Conservation (phyloP, 208 protist species). For the Kentomonas sorsogonicus region DNA sequence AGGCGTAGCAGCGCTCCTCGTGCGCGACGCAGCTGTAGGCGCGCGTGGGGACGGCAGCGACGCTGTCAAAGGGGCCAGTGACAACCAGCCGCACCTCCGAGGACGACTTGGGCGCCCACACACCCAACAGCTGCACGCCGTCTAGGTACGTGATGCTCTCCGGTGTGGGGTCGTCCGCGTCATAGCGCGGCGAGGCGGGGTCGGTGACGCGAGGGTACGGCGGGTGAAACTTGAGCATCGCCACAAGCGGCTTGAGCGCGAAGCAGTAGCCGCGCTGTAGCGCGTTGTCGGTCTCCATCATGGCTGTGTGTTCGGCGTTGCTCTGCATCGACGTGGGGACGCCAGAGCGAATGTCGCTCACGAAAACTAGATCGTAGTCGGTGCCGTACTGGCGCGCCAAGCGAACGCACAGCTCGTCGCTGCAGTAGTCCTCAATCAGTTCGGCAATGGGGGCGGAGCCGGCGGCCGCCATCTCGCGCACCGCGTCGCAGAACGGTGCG, state of each 20-base stretch:
- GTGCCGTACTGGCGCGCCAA: constrained; percentile 43
- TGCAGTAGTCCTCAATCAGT: constrained; percentile 85
- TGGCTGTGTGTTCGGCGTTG: constrained; percentile 79
- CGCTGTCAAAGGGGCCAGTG: constrained; percentile 40
- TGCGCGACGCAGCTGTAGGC: constrained; percentile 82
- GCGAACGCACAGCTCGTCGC: constrained; percentile 80
- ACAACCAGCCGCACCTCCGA: constrained; percentile 92
- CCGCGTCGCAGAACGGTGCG: constrained; percentile 65
- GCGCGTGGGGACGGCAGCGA: constrained; percentile 11
- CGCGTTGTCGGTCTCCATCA: constrained; percentile 80
- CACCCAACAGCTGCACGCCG: constrained; percentile 73
- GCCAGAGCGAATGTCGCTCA: constrained; percentile 91
- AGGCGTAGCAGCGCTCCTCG: constrained; percentile 93
- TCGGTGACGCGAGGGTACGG: constrained; percentile 77
- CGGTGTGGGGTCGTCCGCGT: constrained; percentile 45
- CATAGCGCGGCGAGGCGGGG: constrained; percentile 19
- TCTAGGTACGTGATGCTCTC: constrained; percentile 77
- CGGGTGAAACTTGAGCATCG: constrained; percentile 95
- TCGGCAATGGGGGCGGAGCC: constrained; percentile 47
- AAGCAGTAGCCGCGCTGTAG: constrained; percentile 85
- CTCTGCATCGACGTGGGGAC: constrained; percentile 41
- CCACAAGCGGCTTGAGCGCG: constrained; percentile 61
- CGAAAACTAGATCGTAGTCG: constrained; percentile 70
- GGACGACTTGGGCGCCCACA: constrained; percentile 92
- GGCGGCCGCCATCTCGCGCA: constrained; percentile 27